Conservation (phyloP, 805 yeast genomes). For the Spathaspora passalidarum region DNA sequence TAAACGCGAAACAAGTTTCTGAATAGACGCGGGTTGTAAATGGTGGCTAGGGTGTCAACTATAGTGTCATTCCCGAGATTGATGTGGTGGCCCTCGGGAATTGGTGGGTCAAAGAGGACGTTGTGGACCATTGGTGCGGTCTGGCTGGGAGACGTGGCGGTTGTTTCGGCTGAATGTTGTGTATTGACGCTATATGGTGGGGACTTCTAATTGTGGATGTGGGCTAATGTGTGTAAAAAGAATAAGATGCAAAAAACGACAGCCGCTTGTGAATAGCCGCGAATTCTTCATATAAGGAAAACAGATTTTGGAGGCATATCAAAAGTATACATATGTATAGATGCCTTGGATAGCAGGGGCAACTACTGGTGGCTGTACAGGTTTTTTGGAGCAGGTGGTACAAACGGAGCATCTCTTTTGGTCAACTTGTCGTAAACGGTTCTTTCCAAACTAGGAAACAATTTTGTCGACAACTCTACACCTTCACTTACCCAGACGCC, state of each 20-base stretch:
- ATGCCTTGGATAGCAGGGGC: background rate
- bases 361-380: background rate
- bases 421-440: slow-evolving; percentile 19
- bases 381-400: slow-evolving; percentile 17
- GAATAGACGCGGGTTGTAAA: slow-evolving; percentile 13
- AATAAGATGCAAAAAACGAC: background rate
- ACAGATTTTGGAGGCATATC: background rate
- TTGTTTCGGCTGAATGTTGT: background rate
- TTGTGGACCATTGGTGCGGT: slow-evolving; percentile 11
- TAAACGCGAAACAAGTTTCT: slow-evolving; percentile 15
- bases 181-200: background rate
- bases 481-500: slow-evolving; percentile 85
- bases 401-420: slow-evolving; percentile 13
- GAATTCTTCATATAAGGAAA: background rate
- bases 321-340: background rate
- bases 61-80: slow-evolving; percentile 10
- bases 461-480: slow-evolving; percentile 51
- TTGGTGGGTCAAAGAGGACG: slow-evolving; percentile 15
- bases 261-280: background rate
- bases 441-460: slow-evolving; percentile 54
- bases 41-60: slow-evolving; percentile 11
- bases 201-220: background rate
- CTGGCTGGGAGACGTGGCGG: background rate
- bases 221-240: background rate
- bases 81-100: slow-evolving; percentile 12